Evolutionary conservation across 768 basidiomycete species (phyloP).

Genomic region (Daedaleopsis sinensis): DNA sequence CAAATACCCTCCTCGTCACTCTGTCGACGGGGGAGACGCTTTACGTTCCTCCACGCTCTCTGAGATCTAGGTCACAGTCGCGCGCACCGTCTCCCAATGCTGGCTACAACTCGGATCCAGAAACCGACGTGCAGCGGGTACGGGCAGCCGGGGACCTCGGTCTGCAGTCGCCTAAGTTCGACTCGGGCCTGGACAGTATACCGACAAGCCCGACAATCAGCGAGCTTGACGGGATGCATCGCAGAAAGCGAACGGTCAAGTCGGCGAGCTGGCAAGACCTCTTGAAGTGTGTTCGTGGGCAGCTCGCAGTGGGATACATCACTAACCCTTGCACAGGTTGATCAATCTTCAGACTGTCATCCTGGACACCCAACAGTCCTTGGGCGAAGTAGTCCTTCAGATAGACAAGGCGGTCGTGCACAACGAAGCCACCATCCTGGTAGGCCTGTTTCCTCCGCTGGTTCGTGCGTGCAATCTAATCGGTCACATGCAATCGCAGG

Average conservation of each 20-base stretch:
- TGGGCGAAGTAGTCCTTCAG: conserved; percentile 35
- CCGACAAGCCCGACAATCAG: conserved; percentile 8
- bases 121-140: conserved; percentile 50
- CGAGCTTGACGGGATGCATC: conserved; percentile 8
- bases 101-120: conserved; percentile 77
- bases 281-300: conserved; percentile 55
- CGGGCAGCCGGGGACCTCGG: conserved; percentile 34
- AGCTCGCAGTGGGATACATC: neutral
- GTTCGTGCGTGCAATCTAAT: conserved; percentile 7
- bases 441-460: conserved; percentile 15
- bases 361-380: conserved; percentile 39
- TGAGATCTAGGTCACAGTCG: conserved; percentile 31
- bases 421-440: conserved; percentile 25
- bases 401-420: conserved; percentile 35
- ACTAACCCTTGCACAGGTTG: conserved; percentile 33
- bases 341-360: conserved; percentile 45
- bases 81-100: conserved; percentile 58
- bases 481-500: conserved; percentile 42
- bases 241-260: conserved; percentile 10
- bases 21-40: conserved; percentile 63
- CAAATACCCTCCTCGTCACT: conserved; percentile 72
- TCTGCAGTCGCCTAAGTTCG: conserved; percentile 12
- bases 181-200: conserved; percentile 5
- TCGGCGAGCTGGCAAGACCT: conserved; percentile 70
- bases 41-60: conserved; percentile 50